phyloP scores from a whole-genome alignment of 768 basidiomycete species.

The Kwoniella sp. region DNA sequence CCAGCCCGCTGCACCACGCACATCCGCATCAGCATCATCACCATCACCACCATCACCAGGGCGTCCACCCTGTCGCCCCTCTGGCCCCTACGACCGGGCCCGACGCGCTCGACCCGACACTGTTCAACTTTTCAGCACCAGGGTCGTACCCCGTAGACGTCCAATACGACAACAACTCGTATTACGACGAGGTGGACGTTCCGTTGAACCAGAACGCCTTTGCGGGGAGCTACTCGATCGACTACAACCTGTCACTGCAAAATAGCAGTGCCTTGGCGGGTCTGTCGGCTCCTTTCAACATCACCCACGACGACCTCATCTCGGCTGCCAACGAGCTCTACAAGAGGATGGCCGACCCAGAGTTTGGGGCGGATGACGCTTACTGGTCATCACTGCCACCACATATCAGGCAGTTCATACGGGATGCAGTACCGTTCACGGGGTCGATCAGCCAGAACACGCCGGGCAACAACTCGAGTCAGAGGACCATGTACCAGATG shows the following conservation, averaged over 20 bases:
- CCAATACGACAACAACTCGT: slow-evolving; percentile 30
- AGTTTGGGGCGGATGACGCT: slow-evolving; percentile 58
- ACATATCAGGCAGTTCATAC: slow-evolving; percentile 66
- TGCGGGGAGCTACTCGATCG: slow-evolving; percentile 23
- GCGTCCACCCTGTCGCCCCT: slow-evolving; percentile 10
- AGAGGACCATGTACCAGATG: slow-evolving; percentile 64
- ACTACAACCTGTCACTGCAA: slow-evolving; percentile 22
- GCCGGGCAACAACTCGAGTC: slow-evolving; percentile 53
- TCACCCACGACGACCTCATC: slow-evolving; percentile 60
- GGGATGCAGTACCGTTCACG: slow-evolving; percentile 54
- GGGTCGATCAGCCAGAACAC: slow-evolving; percentile 35
- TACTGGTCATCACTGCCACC: slow-evolving; percentile 68
- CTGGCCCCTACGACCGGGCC: slow-evolving; percentile 6
- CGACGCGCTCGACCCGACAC: slow-evolving; percentile 24
- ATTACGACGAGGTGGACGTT: slow-evolving; percentile 31
- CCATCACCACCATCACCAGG: too few species aligned
- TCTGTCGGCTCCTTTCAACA: slow-evolving; percentile 23
- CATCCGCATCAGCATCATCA: too few species aligned
- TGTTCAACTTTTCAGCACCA: slow-evolving; percentile 30
- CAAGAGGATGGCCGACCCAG: slow-evolving; percentile 55
- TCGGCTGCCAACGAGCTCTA: slow-evolving; percentile 63
- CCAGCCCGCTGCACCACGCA: not conserved
- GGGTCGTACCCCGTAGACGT: slow-evolving; percentile 34
- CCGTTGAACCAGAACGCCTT: slow-evolving; percentile 25
- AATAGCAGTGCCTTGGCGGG: slow-evolving; percentile 16